Evolutionary conservation across 164 flowering plant genomes (phyloP), one percentile per base, ranked within the genome.

Genomic region (Echeveria elegans): DNA sequence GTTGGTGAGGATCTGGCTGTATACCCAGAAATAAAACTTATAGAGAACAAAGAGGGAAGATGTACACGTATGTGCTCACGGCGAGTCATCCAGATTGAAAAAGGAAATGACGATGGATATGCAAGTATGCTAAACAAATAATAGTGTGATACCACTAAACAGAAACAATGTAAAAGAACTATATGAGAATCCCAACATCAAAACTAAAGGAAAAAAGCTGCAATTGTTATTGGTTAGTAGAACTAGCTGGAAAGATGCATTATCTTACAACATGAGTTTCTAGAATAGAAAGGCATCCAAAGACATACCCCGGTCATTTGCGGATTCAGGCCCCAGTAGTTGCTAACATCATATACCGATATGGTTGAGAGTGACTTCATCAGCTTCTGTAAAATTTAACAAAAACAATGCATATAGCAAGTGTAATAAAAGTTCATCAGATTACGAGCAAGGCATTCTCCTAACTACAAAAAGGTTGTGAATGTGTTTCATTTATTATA

Each of bases 251-350:
- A 38, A 10, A 38, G 12, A 38, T 38, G 41, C 12, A 38, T 10
- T 14, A 38, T 53, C 24, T 53, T 23, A 53, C 59, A 53, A 8
- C 61, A 12, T 28, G 61, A 28, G 19, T 29, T 38, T 31, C 31
- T 26, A 24, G n/a, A 64, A 12, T 4, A 3, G 5, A 24, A 37
- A 1, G 68, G 16, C 45, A 19, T n/a, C 29, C 71, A 62, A 70
- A 66, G 24, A 62, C 19, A 52, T 81, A 93, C 98, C 85, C 97
- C 98, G 53, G 97, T 93, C 69, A 97, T 78, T 70, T 93, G 98
- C 68, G 90, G 98, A 77, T 92, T 92, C 68, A 92, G 80, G 48
- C 98, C 96, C 96, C 98, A 79, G 96, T 90, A 31, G 97, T 86
- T 0, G 85, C 90, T 73, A 93, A 88, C 75, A 74, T 53, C 81